Evolutionary conservation across 2,329 filamentous ascomycete species (phyloP).

Genomic region (Dactylellina parvicollis): DNA sequence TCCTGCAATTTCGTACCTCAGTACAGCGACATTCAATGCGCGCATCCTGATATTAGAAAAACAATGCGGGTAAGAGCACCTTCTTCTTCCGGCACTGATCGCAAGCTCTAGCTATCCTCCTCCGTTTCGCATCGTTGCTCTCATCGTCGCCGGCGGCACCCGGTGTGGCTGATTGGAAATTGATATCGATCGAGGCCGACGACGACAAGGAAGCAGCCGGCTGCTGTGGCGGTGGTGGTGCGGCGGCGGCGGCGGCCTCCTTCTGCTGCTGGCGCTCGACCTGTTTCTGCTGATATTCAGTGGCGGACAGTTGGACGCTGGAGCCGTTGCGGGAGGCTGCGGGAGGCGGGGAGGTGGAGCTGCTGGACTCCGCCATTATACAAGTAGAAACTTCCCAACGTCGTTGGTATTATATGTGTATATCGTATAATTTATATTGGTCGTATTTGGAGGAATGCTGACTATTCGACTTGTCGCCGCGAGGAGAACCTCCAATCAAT

Average conservation of each 20-base stretch:
- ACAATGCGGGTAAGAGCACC: conserved; percentile 6
- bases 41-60: too few species aligned
- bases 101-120: conserved; percentile 79
- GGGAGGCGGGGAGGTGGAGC: conserved; percentile 28
- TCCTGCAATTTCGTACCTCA: too few species aligned
- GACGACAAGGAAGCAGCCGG: not conserved
- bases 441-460: too few species aligned
- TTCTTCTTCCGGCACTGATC: conserved; percentile 86
- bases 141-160: conserved; percentile 11
- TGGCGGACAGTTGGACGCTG: conserved; percentile 50
- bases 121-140: conserved; percentile 31
- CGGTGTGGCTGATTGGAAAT: conserved; percentile 3
- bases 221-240: too few species aligned
- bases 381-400: not conserved
- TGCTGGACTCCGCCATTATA: conserved; percentile 34
- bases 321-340: conserved; percentile 17
- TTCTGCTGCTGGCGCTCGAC: conserved; percentile 26
- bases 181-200: conserved; percentile 18
- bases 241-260: conserved; percentile 10
- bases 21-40: too few species aligned
- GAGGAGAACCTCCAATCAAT: too few species aligned
- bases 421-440: too few species aligned
- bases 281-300: conserved; percentile 44
- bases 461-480: too few species aligned
- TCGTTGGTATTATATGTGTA: too few species aligned